These are phyloP conservation scores for Pestalotiopsis sp. DNA, from an alignment of 2,329 filamentous ascomycete genomes.

Conservation along the genomic window DNA sequence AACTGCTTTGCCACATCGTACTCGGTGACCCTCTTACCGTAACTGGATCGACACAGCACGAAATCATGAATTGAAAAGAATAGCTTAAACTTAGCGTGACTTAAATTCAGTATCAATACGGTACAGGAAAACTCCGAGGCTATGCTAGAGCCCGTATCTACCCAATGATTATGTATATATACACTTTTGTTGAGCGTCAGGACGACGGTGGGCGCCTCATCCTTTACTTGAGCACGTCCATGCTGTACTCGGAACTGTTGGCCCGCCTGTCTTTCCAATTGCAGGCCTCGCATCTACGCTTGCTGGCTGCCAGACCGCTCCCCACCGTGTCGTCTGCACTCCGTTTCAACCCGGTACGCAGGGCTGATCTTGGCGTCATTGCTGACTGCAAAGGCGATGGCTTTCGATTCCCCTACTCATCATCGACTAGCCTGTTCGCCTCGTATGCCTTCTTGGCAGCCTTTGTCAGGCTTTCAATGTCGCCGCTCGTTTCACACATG, in stretches of 20 bases:
- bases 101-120: background rate
- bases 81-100: too few species aligned
- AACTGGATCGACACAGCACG: too few species aligned
- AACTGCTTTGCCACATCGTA: too few species aligned
- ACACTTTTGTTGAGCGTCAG: background rate
- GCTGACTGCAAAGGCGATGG: background rate
- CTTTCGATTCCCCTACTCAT: slow-evolving; percentile 28
- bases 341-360: background rate
- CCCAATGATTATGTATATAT: slow-evolving; percentile 1
- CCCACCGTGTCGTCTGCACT: background rate
- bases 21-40: too few species aligned
- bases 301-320: background rate
- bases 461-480: slow-evolving; percentile 52
- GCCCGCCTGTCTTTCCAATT: background rate
- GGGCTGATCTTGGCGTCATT: background rate
- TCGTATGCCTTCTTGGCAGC: slow-evolving; percentile 57
- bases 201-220: background rate
- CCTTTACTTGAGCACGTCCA: slow-evolving; percentile 4
- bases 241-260: slow-evolving; percentile 7
- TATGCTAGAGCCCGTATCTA: slow-evolving; percentile 2
- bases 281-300: background rate
- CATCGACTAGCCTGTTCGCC: slow-evolving; percentile 40
- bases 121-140: slow-evolving; percentile 1
- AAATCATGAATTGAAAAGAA: too few species aligned
- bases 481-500: slow-evolving; percentile 69